Base-by-base conservation (phyloP, 805 yeast species). In the Ogataea glucozyma region DNA sequence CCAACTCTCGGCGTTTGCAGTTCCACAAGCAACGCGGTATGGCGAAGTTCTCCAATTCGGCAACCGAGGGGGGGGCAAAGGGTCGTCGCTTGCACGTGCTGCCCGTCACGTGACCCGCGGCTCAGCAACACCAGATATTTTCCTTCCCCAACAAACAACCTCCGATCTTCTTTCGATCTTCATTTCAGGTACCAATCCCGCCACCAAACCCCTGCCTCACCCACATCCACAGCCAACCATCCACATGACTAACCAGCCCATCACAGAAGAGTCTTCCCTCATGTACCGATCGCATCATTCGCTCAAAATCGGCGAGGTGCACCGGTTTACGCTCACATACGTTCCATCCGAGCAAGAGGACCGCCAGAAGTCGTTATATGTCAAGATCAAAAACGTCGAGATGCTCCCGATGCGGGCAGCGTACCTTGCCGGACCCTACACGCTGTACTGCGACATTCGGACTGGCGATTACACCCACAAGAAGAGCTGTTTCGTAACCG, bases 381-480 rank as follows among this genome's bases (percentile, higher is more conserved):
- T 85, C 17, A 75, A 78, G 41, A 76, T 90, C 27, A 79, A 78
- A 55, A 90, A 90, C 63, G 69, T 66, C 3, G 97, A 89, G 61
- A 76, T 79, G 50, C 66, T 86, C 3, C 74, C 93, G 1, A 60
- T 88, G 51, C 65, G 95, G 21, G 95, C 97, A 0, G 85, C 96
- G 1, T 88, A 83, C 54, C 64, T 93, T 32, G 83, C 90, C 1
- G 99, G 98, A 0, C 99, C 99, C 0, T 91, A 81, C 58, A 72
- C 87, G 2, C 65, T 93, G 5, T 93, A 93, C 56, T 86, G 83
- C 17, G 97, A 91, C 62, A 79, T 93, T 37, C 71, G 82, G 33
- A 81, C 91, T 0, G 70, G 63, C 9, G 85, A 81, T 27, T 93
- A 81, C 59, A 66, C 77, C 46, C 81, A 76, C 41, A 61, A 73